Base-by-base conservation (phyloP, 2,329 filamentous ascomycete species). In the Colletotrichum lini region DNA sequence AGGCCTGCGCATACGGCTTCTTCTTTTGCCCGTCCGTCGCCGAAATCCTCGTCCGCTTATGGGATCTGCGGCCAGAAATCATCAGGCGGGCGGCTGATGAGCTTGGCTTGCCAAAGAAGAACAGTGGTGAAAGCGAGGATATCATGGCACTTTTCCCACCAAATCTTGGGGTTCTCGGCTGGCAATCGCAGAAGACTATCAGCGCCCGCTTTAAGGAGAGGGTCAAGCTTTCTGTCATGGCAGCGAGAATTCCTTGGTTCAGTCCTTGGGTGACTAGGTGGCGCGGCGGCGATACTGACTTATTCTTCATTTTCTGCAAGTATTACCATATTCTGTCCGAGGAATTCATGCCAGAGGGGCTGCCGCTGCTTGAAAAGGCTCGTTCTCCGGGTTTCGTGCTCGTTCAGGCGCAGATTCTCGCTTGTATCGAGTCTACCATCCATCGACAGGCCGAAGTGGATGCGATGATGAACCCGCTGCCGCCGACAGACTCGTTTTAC, bases 301-400 rank as follows among this genome's bases (percentile, higher is more conserved):
- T 98, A 44, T 94, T 98, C 79, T 98, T 96, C 82, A 92, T 97
- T 54, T 98, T 98, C 77, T 90, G 91, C 82, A 98, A 97, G 81
- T 92, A 96, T 79, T 97, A 93, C 76, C 93, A 96, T 79, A 88
- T 96, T 23, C 85, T 98, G 3, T 87, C 92, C 4, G 90, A 93
- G 50, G 93, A 96, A 71, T 93, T 93, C 74, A 85, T 93, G 75
- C 91, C 92, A 0, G 76, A 82, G 0, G 84, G 83, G 4, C 78
- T 91, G 40, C 84, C 88, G 2, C 79, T 90, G 18, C 76, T 82
- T 0, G 87, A 90, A 68, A 90, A 89, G 76, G 88, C 87, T 6
- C 85, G 93, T 59, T 90, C 92, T 1, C 95, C 95, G 6, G 95
- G 91, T 0, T 90, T 97, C 77, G 88, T 96, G 23, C 86, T 95